These are phyloP conservation scores for Phylloporus rhodoxanthus DNA, from an alignment of 768 basidiomycete species.

Conservation along the genomic window DNA sequence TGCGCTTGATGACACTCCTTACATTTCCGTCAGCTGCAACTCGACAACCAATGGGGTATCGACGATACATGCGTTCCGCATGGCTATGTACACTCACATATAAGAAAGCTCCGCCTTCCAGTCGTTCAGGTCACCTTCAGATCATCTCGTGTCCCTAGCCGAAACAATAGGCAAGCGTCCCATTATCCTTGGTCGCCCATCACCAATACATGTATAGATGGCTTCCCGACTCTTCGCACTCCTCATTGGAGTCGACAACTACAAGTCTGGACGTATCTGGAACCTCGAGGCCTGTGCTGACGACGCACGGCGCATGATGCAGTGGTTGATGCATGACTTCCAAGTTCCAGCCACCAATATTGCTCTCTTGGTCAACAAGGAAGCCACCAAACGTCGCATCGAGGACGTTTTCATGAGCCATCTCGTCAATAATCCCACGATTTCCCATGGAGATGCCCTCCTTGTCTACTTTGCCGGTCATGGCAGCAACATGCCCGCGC, in stretches of 20 bases:
- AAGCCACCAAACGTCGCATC: constrained; percentile 57
- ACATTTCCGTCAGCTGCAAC: constrained; percentile 18
- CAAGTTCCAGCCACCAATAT: constrained; percentile 56
- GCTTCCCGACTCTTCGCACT: constrained; percentile 53
- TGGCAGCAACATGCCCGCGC: constrained; percentile 54
- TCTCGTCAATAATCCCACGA: constrained; percentile 54
- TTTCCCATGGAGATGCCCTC: constrained; percentile 58
- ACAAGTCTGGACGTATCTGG: constrained; percentile 60
- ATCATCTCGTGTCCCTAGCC: constrained; percentile 4
- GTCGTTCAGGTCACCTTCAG: constrained; percentile 1
- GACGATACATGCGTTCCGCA: constrained; percentile 1
- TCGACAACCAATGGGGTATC: constrained; percentile 4
- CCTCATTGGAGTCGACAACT: constrained; percentile 63
- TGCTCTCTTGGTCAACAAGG: constrained; percentile 47
- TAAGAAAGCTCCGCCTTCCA: constrained; percentile 7
- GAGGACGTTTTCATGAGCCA: constrained; percentile 58
- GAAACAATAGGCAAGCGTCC: constrained; percentile 9
- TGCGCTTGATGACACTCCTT: constrained; percentile 11
- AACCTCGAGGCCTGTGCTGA: constrained; percentile 60
- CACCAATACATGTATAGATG: constrained; percentile 29
- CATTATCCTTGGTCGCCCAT: neutral
- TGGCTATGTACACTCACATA: constrained; percentile 14
- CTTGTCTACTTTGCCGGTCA: constrained; percentile 73
- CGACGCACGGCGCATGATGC: constrained; percentile 54
- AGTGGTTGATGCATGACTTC: constrained; percentile 52